Conservation (phyloP, 257 asterid species). For the Solanum pimpinellifolium region DNA sequence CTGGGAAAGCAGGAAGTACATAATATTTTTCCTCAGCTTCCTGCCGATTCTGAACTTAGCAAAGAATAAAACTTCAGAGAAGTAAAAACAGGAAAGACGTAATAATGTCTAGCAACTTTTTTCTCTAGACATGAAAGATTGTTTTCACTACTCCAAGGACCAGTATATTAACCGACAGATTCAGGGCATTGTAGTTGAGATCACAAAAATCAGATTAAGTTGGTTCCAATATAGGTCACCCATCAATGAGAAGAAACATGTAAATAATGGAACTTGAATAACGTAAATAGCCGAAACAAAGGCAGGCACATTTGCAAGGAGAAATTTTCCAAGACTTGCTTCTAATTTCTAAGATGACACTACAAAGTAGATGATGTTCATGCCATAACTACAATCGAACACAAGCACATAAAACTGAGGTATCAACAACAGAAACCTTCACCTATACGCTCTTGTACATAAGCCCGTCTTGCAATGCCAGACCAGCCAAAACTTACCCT, state of each 20-base stretch:
- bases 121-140: neutral
- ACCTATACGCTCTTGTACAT: slow-evolving; percentile 10
- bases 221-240: neutral
- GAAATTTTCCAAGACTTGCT: slow-evolving; percentile 11
- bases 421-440: slow-evolving; percentile 4
- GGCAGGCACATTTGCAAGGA: neutral
- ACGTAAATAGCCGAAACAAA: neutral
- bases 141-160: neutral
- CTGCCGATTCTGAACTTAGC: neutral
- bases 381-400: slow-evolving; percentile 5
- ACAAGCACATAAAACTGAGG: slow-evolving; percentile 10
- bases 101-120: neutral
- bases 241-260: neutral
- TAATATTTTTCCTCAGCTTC: neutral
- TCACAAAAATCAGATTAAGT: neutral
- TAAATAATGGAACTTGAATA: neutral
- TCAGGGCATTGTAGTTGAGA: neutral
- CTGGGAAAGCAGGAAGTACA: neutral
- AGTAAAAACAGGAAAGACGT: neutral
- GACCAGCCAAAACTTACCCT: neutral
- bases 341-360: slow-evolving; percentile 6
- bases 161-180: neutral
- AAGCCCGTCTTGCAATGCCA: slow-evolving; percentile 4
- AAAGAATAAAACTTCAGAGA: neutral
- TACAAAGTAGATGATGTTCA: slow-evolving; percentile 15